Base-by-base conservation (phyloP, 257 asterid species). In the Thymus mandschuricus region DNA sequence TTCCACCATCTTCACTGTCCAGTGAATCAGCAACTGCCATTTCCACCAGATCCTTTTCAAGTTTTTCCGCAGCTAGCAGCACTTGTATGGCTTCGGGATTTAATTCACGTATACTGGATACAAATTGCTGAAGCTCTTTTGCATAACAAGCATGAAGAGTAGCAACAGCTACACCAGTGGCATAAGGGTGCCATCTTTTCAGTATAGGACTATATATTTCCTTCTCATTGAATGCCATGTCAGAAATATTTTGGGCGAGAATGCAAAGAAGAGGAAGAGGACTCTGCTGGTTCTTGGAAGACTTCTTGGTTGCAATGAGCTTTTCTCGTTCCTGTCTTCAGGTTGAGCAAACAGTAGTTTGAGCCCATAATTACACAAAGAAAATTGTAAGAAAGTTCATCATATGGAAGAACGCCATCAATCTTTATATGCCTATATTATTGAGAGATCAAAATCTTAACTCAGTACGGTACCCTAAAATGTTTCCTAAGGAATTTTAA, bases 1-100 rank as follows among this genome's bases (percentile, higher is more conserved):
- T 93, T 46, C 98, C 98, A 80, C 97, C 97, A 81, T 93, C 98
- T 73, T 91, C 98, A 76, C 98, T 91, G 72, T 91, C 97, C 58
- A 81, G 89, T 6, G 96, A 83, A 83, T 93, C 96, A 31, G 86
- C 84, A 78, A 93, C 98, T 27, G 96, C 98, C 94, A 93, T 91
- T 80, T 86, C 87, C 40, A 93, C 96, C 40, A 93, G 89, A 80
- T 89, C 92, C 60, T 89, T 93, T 76, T 93, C 98, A 71, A 93
- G 87, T 76, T 87, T 91, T 72, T 91, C 97, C 54, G 98, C 89
- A 8, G 92, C 85, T 79, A 93, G 85, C 71, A 93, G 83, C 78
- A 93, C 96, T 85, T 91, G 97, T 81, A 93, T 84, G 52, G 92
- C 88, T 81, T 88, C 96, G 31, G 98, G 98, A 74, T 84, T 91